A percentile compares a stretch with the other conserved stretches of the same genome.
These are phyloP conservation scores for Rosa multiflora DNA, from an alignment of 306 rosid species.

Conservation along the genomic window DNA sequence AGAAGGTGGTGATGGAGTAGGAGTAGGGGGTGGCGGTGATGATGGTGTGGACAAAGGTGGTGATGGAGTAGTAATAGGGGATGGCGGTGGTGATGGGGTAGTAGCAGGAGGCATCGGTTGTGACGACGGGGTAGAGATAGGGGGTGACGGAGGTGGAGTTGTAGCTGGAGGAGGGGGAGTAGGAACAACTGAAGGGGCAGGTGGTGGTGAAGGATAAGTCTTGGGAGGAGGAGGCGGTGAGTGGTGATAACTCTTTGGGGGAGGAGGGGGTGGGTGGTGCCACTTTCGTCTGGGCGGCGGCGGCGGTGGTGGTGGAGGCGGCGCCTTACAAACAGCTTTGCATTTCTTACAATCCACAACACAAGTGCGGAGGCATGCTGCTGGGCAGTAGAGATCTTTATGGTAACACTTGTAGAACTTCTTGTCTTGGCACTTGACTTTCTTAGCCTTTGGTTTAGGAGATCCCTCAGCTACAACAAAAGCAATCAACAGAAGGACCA, in stretches of 20 bases:
- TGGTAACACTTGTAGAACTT: constrained; percentile 32
- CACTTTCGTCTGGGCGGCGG: constrained; percentile 18
- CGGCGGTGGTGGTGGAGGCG: constrained; percentile 23
- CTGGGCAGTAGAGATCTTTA: constrained; percentile 26
- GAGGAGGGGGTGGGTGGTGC: constrained; percentile 15
- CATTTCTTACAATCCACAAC: constrained; percentile 33
- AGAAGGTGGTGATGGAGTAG: constrained; percentile 9
- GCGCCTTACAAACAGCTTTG: constrained; percentile 26
- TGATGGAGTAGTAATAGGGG: neutral
- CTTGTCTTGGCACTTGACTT: constrained; percentile 45
- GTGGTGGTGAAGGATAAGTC: constrained; percentile 23
- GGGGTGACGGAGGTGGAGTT: constrained; percentile 12
- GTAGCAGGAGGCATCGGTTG: neutral
- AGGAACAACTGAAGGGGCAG: constrained; percentile 9
- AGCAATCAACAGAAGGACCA: constrained; percentile 19
- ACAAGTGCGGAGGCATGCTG: constrained; percentile 33
- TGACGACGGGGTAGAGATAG: neutral
- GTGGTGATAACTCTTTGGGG: neutral
- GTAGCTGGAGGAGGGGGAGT: constrained; percentile 14
- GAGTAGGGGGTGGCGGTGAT: neutral
- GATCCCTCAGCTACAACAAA: constrained; percentile 21
- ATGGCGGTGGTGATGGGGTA: neutral
- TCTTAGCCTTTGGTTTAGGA: constrained; percentile 29
- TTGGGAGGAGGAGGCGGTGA: neutral
- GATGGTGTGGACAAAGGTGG: neutral